Evolutionary conservation across 129 eudicot genomes (phyloP), one percentile per base, ranked within the genome.

Genomic region (Lactuca saligna): DNA sequence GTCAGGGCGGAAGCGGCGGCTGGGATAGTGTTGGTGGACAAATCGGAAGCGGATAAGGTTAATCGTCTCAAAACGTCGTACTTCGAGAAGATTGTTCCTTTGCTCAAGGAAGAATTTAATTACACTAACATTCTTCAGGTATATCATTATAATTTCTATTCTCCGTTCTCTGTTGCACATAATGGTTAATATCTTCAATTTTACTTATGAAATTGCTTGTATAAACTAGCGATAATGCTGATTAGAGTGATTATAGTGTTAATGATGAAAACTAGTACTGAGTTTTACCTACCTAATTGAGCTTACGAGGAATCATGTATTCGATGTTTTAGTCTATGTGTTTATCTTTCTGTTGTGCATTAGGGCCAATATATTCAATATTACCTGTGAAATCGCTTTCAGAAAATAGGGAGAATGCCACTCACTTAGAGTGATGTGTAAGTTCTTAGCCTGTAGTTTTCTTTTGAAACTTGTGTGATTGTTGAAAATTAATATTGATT

Each of bases 41-140:
- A 81, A 79, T 71, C 90, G 12, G 92, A 93, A 38, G 85, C 90
- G 54, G 90, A 89, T 74, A 87, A 76, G 68, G 83, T 79, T 34
- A 65, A 69, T 55, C 92, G 99, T 8, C 88, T 93, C 70, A 89
- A 87, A 66, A 78, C 83, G 1, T 8, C 80, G 0, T 93, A 89
- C 78, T 56, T 85, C 11, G 95, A 93, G 57, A 93, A 85, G 75
- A 87, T 89, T 59, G 81, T 85, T 29, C 99, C 99, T 0, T 17
- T 78, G 76, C 95, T 93, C 25, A 87, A 79, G 55, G 95, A 93
- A 57, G 99, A 93, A 80, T 93, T 89, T 58, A 61, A 46, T 42
- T 93, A 93, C 93, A 81, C 88, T 29, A 93, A 93, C 39, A 38
- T 87, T 78, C 99, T 77, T 65, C 88, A 93, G 97, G 97, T 91